A percentile compares a stretch with the other conserved stretches of the same genome.
Evolutionary conservation across 352 stramenopile genomes (phyloP).

Genomic region (Phytophthora constricta): DNA sequence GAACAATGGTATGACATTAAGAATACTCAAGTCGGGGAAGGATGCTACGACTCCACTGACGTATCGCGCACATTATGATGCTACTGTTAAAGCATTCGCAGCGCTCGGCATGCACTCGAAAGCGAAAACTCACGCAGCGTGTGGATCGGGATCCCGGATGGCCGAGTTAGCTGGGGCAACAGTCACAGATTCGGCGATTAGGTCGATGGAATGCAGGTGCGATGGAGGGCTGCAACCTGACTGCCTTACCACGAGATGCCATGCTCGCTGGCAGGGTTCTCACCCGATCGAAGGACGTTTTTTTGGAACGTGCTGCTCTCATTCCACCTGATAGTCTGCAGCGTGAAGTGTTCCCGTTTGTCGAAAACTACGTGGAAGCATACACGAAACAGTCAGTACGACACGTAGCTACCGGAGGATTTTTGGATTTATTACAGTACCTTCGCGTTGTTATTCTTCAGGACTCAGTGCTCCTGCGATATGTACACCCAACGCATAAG

Average conservation of each 20-base stretch:
- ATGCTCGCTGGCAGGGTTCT: background rate
- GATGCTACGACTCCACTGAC: background rate
- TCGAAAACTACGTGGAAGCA: background rate
- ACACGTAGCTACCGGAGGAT: background rate
- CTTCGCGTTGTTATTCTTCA: background rate
- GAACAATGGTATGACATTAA: background rate
- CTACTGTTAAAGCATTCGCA: background rate
- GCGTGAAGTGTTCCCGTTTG: background rate
- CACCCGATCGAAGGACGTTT: background rate
- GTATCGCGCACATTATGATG: background rate
- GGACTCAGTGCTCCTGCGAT: background rate
- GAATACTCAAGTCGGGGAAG: background rate
- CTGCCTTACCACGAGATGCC: background rate
- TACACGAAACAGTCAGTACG: background rate
- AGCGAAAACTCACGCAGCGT: background rate
- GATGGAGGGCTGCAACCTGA: background rate
- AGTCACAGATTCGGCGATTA: background rate
- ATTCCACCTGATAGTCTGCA: background rate
- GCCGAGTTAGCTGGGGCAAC: background rate
- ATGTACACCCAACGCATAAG: background rate
- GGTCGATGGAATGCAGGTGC: background rate
- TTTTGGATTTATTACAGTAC: background rate
- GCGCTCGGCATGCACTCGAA: background rate
- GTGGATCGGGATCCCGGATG: background rate
- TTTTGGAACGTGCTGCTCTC: background rate